Evolutionary conservation across 2,329 filamentous ascomycete species (phyloP).

Genomic region (Diplodia mutila): DNA sequence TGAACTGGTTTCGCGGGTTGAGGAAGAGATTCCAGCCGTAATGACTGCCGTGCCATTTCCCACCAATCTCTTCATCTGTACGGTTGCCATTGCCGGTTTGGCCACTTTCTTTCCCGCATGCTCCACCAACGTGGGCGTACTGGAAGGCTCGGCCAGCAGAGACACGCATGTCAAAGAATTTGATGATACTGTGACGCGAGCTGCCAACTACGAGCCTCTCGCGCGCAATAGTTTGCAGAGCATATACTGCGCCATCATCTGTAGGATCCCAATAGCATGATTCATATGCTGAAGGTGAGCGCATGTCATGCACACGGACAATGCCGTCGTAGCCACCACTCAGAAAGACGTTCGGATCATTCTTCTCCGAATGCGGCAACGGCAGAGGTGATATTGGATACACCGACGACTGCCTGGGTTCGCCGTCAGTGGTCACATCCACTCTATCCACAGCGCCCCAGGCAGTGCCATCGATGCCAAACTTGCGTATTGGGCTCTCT

Average conservation of each 20-base stretch:
- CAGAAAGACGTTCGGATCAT: constrained; percentile 51
- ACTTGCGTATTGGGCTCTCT: constrained; percentile 44
- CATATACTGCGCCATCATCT: constrained; percentile 63
- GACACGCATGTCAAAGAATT: constrained; percentile 65
- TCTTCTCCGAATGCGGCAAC: constrained; percentile 35
- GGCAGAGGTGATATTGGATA: constrained; percentile 52
- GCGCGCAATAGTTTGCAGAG: constrained; percentile 59
- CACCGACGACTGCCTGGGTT: constrained; percentile 44
- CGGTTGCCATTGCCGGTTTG: not conserved
- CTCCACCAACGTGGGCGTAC: constrained; percentile 31
- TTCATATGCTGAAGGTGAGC: constrained; percentile 54
- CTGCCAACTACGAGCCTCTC: constrained; percentile 62
- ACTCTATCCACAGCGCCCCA: constrained; percentile 31
- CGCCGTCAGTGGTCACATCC: constrained; percentile 33
- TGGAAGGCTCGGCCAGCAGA: constrained; percentile 47
- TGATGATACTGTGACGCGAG: constrained; percentile 61
- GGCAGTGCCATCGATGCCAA: constrained; percentile 38
- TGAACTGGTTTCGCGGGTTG: constrained; percentile 38
- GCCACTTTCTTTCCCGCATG: too few relatives aligned
- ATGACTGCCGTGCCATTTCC: constrained; percentile 18
- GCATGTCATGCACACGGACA: constrained; percentile 63
- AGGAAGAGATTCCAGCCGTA: constrained; percentile 54
- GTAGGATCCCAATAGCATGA: constrained; percentile 59
- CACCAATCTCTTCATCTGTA: not conserved
- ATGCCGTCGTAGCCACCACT: constrained; percentile 64